Conservation (phyloP, 2,329 filamentous ascomycete species). For the Cyanodermella asteris region DNA sequence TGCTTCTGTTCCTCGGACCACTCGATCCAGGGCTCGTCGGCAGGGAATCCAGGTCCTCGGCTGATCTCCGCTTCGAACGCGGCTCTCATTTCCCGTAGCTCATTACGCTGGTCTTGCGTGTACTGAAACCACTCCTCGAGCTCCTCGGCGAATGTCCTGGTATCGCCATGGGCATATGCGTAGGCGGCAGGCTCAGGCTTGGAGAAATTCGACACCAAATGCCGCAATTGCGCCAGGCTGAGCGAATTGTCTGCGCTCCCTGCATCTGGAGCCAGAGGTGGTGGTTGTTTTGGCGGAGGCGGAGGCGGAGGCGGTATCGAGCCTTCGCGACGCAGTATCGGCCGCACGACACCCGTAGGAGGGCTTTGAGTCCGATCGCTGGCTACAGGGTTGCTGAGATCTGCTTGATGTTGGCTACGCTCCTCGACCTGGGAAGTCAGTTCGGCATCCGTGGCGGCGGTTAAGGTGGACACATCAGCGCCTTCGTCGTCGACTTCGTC, state of each 20-base stretch:
- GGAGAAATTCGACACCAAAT: conserved; percentile 52
- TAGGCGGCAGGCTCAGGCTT: conserved; percentile 51
- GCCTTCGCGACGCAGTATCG: conserved; percentile 11
- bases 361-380: conserved; percentile 5
- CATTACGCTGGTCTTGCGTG: conserved; percentile 65
- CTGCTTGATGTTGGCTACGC: conserved; percentile 5
- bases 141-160: conserved; percentile 58
- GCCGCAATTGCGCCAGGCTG: conserved; percentile 50
- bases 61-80: too few species aligned
- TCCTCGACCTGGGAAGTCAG: conserved; percentile 7
- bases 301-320: conserved; percentile 20
- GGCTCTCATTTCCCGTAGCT: too few species aligned
- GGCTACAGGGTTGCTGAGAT: conserved; percentile 4
- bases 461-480: conserved; percentile 22
- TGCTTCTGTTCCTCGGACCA: too few species aligned
- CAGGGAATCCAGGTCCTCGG: too few species aligned
- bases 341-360: conserved; percentile 6
- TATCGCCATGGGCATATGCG: conserved; percentile 63
- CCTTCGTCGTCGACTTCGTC: conserved; percentile 28
- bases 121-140: conserved; percentile 97
- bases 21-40: too few species aligned
- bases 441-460: conserved; percentile 5
- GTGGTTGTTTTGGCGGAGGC: conserved; percentile 21
- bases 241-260: conserved; percentile 39
- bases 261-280: conserved; percentile 21